These are phyloP conservation scores for Thecaphora frezii DNA, from an alignment of 1,284 basidiomycete genomes.

Conservation along the genomic window DNA sequence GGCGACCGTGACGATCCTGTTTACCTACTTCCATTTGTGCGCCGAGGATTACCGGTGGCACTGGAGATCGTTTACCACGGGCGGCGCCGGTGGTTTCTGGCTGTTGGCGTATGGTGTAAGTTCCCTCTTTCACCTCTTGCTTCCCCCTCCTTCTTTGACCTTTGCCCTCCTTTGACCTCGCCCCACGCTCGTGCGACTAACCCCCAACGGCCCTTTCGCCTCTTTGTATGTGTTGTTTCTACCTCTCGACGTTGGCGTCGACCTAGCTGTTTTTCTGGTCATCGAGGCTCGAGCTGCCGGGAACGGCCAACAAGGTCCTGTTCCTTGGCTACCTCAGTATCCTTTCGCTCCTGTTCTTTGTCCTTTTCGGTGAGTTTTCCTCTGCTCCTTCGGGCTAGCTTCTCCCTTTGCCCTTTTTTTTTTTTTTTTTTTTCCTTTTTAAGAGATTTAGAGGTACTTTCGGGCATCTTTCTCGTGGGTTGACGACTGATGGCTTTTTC, in stretches of 20 bases:
- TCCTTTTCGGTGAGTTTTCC: slow-evolving; percentile 70
- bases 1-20: slow-evolving; percentile 51
- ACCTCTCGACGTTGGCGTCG: too few species aligned
- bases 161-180: too few species aligned
- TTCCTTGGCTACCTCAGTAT: slow-evolving; percentile 90
- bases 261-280: slow-evolving; percentile 76
- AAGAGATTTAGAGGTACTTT: too few species aligned
- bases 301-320: slow-evolving; percentile 78
- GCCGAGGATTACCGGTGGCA: slow-evolving; percentile 98
- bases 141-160: not conserved
- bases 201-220: too few species aligned
- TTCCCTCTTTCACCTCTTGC: too few species aligned
- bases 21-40: slow-evolving; percentile 78
- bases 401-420: too few species aligned
- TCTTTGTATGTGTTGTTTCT: too few species aligned
- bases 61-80: slow-evolving; percentile 91
- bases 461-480: too few species aligned
- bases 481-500: too few species aligned
- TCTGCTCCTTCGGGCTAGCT: not conserved
- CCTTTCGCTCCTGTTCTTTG: slow-evolving; percentile 79
- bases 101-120: slow-evolving; percentile 70
- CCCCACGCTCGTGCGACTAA: too few species aligned
- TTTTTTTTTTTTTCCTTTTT: too few species aligned
- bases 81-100: slow-evolving; percentile 92
- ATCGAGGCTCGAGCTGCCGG: slow-evolving; percentile 78